Base-by-base conservation (phyloP, 2,329 filamentous ascomycete genomes). In the Penicillium sp. region DNA sequence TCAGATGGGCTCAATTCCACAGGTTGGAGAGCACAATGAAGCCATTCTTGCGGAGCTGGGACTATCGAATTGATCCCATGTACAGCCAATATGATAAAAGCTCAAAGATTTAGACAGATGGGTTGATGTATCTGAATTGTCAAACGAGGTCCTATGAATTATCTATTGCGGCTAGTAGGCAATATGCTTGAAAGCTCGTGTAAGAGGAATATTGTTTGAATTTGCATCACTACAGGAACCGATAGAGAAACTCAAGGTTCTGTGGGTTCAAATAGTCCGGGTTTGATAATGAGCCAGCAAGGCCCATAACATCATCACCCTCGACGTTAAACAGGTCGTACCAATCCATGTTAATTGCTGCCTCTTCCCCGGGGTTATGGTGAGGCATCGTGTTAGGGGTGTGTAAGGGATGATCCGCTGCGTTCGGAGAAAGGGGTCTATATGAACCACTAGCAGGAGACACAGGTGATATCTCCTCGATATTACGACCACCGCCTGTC, bases 11-110 rank as follows among this genome's bases (percentile, higher is more conserved):
- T 54, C 76, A 5, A 75, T 83, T 26, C 81, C 81, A 3, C 65
- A 61, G 4, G 72, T 82, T 31, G 81, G 81, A 0, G 75, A 84
- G 64, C 80, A 84, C 56, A 82, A 79, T 60, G 65, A 75, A 38
- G 65, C 70, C 9, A 80, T 82, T 54, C 58, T 80, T n/a, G 63
- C 66, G 8, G 78, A 81, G 57, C 70, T 82, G 56, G 75, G 75
- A 3, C 25, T 61, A 33, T 47, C 28, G 9, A n/a, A 36, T 50
- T 51, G 26, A 45, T 33, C 14, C 7, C 0, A 33, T 53, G 5
- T 53, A 53, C 5, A 25, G 12, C 5, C 1, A 11, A 31, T 14
- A 14, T 26, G 19, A 37, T 41, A 2, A 30, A 7, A 16, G 16
- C 9, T 9, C 25, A 14, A 14, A 0, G n/a, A 19, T 16, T n/a